Base-by-base conservation (phyloP, 208 protist species). In the Leptomonas pyrrhocoris region DNA sequence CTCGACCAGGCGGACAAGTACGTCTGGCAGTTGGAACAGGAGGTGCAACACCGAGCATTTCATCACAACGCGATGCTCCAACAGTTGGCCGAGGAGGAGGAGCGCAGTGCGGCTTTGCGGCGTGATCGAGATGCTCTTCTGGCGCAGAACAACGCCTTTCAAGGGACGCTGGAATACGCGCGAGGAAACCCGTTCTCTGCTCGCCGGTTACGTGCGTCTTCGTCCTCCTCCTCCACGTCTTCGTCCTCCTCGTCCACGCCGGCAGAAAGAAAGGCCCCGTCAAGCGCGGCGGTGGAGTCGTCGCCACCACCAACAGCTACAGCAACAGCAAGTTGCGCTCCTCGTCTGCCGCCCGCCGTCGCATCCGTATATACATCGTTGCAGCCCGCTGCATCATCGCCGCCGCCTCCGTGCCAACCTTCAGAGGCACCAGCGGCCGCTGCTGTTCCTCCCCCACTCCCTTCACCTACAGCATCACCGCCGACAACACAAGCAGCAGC, bases 1-100 rank as follows among this genome's bases (percentile, higher is more conserved):
- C 55, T 90, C 31, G 68, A 79, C n/a, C 72, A 80, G 49, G 85
- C 85, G 12, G 82, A 79, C 42, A 66, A 79, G 50, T 90, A 90
- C 58, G 85, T 90, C 11, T 68, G 70, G 66, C 53, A 59, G 21
- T 66, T 90, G 4, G 81, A 90, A 61, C 65, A 85, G 66, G 82
- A 90, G 70, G 77, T 90, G 59, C 50, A 74, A 59, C 82, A 87
- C 70, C 81, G 77, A 28, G 65, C 69, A 11, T 27, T 76, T 12
- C 82, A 87, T 62, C 69, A 85, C 55, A 71, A 87, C 53, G 66
- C 79, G 13, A 68, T 79, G 43, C 60, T 71, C 21, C 79, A 81
- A 42, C 81, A 82, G 65, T 68, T 90, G 19, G 79, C 73, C 34
- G 85, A 85, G 61, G 76, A 88, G 58, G 80, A 81, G 67, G 69